phyloP scores from a whole-genome alignment of 2,329 filamentous ascomycete genomes.

The Exophiala xenobiotica region DNA sequence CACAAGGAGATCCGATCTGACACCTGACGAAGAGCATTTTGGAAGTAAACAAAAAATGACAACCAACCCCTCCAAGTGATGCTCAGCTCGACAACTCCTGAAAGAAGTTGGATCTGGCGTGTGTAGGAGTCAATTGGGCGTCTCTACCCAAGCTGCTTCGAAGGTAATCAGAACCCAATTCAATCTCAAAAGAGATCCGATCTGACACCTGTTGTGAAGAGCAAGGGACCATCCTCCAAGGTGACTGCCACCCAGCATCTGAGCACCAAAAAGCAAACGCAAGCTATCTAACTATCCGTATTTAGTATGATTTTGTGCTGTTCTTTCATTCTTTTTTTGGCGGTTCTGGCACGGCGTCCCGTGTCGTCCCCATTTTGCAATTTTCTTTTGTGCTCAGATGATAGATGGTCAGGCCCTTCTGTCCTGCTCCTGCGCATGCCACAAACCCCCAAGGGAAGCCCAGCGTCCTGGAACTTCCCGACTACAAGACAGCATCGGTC shows the following conservation, averaged over 20 bases:
- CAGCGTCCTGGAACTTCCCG: conserved; percentile 18
- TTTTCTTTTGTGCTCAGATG: conserved; percentile 7
- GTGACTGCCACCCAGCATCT: background rate
- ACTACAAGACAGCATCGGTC: conserved; percentile 15
- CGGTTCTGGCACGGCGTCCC: conserved; percentile 7
- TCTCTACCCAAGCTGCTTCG: conserved; percentile 5
- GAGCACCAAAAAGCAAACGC: conserved; percentile 4
- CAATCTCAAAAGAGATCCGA: background rate
- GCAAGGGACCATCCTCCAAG: background rate
- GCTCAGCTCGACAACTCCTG: background rate
- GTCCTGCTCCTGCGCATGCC: conserved; percentile 14
- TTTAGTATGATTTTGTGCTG: conserved; percentile 23
- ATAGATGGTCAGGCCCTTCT: conserved; percentile 4
- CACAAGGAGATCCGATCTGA: conserved; percentile 4
- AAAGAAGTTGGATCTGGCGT: background rate
- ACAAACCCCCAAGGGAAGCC: conserved; percentile 4
- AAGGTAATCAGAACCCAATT: conserved; percentile 6
- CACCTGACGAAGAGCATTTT: background rate
- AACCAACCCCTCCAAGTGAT: background rate
- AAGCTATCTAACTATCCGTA: conserved; percentile 7
- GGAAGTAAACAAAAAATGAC: background rate
- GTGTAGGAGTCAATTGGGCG: background rate
- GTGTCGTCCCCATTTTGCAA: conserved; percentile 14
- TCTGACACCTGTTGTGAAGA: conserved; percentile 5
- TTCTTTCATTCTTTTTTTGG: conserved; percentile 19